phyloP scores from a whole-genome alignment of 176 grass and related monocot species.

The Cenchrus fungigraminus region DNA sequence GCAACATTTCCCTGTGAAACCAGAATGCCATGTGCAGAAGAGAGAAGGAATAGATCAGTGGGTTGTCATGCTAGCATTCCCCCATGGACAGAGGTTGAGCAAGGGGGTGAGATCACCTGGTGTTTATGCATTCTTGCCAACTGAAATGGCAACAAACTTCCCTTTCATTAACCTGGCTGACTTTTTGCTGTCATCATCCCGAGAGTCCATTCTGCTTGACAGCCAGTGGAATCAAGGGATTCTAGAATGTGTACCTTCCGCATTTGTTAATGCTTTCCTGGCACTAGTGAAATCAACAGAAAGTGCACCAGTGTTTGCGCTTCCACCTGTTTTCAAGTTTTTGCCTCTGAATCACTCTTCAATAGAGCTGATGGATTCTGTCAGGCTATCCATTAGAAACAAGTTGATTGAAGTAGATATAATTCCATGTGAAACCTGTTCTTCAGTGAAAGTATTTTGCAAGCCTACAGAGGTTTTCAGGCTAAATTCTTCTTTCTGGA shows the following conservation, averaged over 20 bases:
- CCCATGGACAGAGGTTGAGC: constrained; percentile 44
- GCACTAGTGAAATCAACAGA: constrained; percentile 37
- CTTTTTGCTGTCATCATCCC: constrained; percentile 56
- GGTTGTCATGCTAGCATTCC: constrained; percentile 58
- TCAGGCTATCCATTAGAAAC: constrained; percentile 45
- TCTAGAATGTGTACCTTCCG: constrained; percentile 42
- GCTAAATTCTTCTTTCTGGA: constrained; percentile 40
- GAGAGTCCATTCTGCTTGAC: constrained; percentile 57
- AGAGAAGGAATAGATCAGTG: constrained; percentile 45
- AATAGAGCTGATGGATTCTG: constrained; percentile 33
- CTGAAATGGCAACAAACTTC: constrained; percentile 57
- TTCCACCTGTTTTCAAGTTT: constrained; percentile 58
- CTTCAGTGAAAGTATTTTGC: constrained; percentile 31
- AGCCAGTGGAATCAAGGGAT: constrained; percentile 59
- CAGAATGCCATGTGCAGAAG: constrained; percentile 32
- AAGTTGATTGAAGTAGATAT: constrained; percentile 36
- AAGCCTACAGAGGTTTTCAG: constrained; percentile 48
- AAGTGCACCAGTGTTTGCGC: constrained; percentile 21
- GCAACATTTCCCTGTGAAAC: constrained; percentile 50
- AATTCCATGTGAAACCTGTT: constrained; percentile 47
- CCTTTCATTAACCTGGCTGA: constrained; percentile 69
- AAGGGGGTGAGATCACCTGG: constrained; percentile 34
- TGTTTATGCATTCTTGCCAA: constrained; percentile 64
- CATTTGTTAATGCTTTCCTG: constrained; percentile 56
- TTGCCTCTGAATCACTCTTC: constrained; percentile 41